A percentile compares a stretch with the other conserved stretches of the same genome.
These are phyloP conservation scores for Volvariella surrecta DNA, from an alignment of 1,284 basidiomycete genomes.

Conservation along the genomic window DNA sequence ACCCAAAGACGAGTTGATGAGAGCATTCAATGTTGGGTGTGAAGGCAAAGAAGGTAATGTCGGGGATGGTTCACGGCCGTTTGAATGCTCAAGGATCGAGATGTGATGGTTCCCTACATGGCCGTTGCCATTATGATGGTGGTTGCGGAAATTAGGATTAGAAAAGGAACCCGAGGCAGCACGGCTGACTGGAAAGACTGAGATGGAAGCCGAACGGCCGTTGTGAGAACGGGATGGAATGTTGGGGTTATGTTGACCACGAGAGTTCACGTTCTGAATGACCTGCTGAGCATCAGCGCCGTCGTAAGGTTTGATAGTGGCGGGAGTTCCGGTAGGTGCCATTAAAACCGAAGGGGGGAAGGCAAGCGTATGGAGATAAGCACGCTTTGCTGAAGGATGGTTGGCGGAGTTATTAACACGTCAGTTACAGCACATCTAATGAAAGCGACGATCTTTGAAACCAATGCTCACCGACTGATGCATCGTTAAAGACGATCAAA, in stretches of 20 bases:
- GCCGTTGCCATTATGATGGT: constrained; percentile 28
- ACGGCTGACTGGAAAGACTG: constrained; percentile 46
- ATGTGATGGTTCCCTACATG: constrained; percentile 29
- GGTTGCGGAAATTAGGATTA: constrained; percentile 28
- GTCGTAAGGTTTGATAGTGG: constrained; percentile 84
- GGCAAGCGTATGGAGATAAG: constrained; percentile 84
- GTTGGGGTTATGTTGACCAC: constrained; percentile 53
- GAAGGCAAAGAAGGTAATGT: constrained; percentile 72
- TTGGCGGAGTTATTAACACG: constrained; percentile 3
- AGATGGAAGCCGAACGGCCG: constrained; percentile 61
- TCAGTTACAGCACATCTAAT: neutral
- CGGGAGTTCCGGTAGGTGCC: constrained; percentile 43
- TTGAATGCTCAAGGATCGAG: constrained; percentile 38
- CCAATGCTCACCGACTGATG: constrained; percentile 61
- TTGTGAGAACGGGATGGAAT: constrained; percentile 59
- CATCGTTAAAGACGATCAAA: constrained; percentile 89
- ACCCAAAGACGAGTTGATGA: constrained; percentile 65
- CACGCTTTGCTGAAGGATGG: constrained; percentile 59
- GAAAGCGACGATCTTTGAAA: neutral
- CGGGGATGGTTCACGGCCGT: constrained; percentile 65
- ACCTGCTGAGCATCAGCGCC: constrained; percentile 87
- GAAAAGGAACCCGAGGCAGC: constrained; percentile 26
- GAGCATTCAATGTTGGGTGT: constrained; percentile 73
- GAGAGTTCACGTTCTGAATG: constrained; percentile 81
- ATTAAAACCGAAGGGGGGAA: constrained; percentile 71